Evolutionary conservation across 2,329 filamentous ascomycete genomes (phyloP), one percentile per base, ranked within the genome.

Genomic region (Cladosporium sp.): DNA sequence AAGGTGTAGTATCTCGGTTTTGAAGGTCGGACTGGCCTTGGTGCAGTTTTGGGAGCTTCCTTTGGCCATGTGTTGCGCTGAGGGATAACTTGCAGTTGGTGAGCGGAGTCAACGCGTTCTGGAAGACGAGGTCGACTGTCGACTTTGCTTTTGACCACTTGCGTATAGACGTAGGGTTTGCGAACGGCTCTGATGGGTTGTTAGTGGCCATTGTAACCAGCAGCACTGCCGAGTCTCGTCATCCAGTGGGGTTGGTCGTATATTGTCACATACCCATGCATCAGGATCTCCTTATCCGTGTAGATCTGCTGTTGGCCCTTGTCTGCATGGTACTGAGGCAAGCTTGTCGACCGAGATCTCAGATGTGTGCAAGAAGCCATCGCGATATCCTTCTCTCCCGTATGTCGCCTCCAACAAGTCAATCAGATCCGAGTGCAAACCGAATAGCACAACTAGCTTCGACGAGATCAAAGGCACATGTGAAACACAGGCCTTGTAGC

Each of bases 61-160:
- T 29, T 43, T 8, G 58, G 54, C 55, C 57, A 58, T 17, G 58
- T 61, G 12, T 56, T 44, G 20, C 45, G 47, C n/a, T 54, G 52
- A 4, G 50, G 38, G 7, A 45, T 20, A 3, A 19, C 17, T 15
- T 48, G 47, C 18, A 27, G 5, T 27, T 27, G 22, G 9, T 52
- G 41, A 20, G 51, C 39, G 3, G 51, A 44, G 4, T 50, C 40
- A 4, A 17, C 15, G 8, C 30, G 11, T 17, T 43, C 29, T 22
- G 19, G 41, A 32, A 39, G 27, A 27, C 18, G 29, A 13, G 32
- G 39, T 12, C 18, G 30, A 15, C 29, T 4, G 12, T 39, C 34
- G 39, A 13, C 30, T 13, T 51, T 34, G n/a, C 43, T 32, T 40
- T 20, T 18, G 13, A 51, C 41, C 15, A 51, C 22, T 32, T 51